Evolutionary conservation across 2,329 filamentous ascomycete species (phyloP), one percentile per base, ranked within the genome.

Genomic region (Fusarium abutilonis): DNA sequence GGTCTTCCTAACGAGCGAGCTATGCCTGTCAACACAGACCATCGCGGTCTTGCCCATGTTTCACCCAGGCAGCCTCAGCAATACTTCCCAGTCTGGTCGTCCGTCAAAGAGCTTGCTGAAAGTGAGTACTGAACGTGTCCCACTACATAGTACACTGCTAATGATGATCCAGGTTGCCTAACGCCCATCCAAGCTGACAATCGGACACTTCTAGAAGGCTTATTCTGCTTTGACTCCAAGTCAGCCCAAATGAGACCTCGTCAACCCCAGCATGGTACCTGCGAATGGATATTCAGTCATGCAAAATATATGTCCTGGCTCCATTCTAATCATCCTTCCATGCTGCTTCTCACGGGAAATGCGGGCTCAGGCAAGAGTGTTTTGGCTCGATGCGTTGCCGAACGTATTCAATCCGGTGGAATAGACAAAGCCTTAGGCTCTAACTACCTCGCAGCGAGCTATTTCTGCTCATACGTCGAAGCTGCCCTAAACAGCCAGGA

Each of bases 401-500:
- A 54, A 14, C 28, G n/a, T 14, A 28, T 48, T 6, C 23, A 26
- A 13, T 41, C 43, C 21, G 35, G 51, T 5, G 28, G 19, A 10
- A 7, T 13, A 9, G 32, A 41, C 13, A 21, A 29, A 23, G 39
- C 13, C 2, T 21, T n/a, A 7, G 21, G 14, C 3, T 31, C 23
- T 11, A 34, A n/a, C 38, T 39, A 29, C 29, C 26, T 34, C 3
- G 28, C n/a, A 11, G 21, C 38, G n/a, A 48, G 17, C 10, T 47
- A 31, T 29, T 54, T 54, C 36, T 54, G 43, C 35, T 54, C 51
- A n/a, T 28, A 54, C 10, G n/a, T 42, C 13, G 44, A 48, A n/a
- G 36, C 35, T 31, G 41, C 32, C 6, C 10, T 28, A 11, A 54
- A 34, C 11, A 32, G 31, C 3, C 26, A 47, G 15, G 28, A 48